Evolutionary conservation across 176 grass and related monocot genomes (phyloP), one percentile per base, ranked within the genome.

Genomic region (Zoysia pacifica): DNA sequence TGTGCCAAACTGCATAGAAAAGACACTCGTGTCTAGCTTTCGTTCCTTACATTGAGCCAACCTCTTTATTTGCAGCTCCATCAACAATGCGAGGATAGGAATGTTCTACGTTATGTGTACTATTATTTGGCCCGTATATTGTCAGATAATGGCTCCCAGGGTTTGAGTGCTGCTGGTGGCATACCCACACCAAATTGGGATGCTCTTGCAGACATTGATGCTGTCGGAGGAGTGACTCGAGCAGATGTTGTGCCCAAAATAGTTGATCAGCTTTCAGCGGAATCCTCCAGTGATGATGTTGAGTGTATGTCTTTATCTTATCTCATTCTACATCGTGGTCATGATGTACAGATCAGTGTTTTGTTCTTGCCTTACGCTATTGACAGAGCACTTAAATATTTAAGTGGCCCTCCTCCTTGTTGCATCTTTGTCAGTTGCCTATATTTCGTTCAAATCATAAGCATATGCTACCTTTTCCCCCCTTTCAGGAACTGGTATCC

Each of bases 101-200:
- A 86, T 86, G 96, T 99, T 79, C 65, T 95, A 73, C 84, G 96
- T 37, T 99, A 99, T 81, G 96, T 99, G 10, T 99, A 99, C 86
- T 99, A 99, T 79, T 99, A 99, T 89, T 84, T 99, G 81, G 93
- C 96, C 5, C 91, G 93, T 60, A 95, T 99, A 74, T 89, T 99
- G 84, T 95, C 96, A 79, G 96, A 99, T 79, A 95, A 90, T 84
- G 93, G 93, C 75, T 81, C 96, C 48, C 96, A 95, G 70, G 92
- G 96, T 86, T 93, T 91, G 87, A 99, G 90, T 86, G 84, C 93
- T 87, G 59, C 86, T 64, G 96, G 96, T 91, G 96, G 96, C 49
- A 99, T 99, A 80, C 96, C 92, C 13, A 99, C 92, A 9, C 92
- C 92, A 18, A 99, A 99, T 79, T 95, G 90, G 96, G 96, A 99